Conservation (phyloP, 495 filamentous ascomycete genomes). For the Thozetella sp. region DNA sequence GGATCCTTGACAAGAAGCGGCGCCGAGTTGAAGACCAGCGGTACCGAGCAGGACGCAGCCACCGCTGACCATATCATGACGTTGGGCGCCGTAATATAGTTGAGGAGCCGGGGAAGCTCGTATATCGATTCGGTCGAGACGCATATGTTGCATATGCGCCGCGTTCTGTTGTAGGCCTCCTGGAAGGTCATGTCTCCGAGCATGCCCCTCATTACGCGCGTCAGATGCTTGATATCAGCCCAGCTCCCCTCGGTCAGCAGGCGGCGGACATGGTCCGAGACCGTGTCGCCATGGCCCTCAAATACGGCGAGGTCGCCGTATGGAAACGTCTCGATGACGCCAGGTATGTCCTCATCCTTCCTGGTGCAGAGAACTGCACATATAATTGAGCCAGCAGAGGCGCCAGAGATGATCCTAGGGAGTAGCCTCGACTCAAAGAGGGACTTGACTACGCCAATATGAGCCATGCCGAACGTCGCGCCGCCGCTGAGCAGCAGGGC, state of each 20-base stretch:
- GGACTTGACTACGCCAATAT: constrained; percentile 90
- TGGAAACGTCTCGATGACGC: constrained; percentile 70
- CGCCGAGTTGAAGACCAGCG: constrained; percentile 78
- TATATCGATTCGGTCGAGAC: constrained; percentile 87
- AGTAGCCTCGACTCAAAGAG: constrained; percentile 76
- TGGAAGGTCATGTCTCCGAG: constrained; percentile 92
- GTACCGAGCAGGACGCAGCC: constrained; percentile 91
- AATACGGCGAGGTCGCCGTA: constrained; percentile 87
- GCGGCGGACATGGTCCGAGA: constrained; percentile 69
- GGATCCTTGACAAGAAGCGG: constrained; percentile 85
- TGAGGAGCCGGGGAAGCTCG: constrained; percentile 83
- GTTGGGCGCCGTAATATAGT: constrained; percentile 91
- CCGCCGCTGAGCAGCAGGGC: constrained; percentile 88
- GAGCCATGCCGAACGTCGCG: constrained; percentile 94
- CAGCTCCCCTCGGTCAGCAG: constrained; percentile 81
- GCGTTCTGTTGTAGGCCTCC: constrained; percentile 91
- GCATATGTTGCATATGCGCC: constrained; percentile 88
- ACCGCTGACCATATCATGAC: constrained; percentile 97
- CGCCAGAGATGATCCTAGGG: constrained; percentile 90
- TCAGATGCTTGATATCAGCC: constrained; percentile 80
- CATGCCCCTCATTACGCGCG: constrained; percentile 74
- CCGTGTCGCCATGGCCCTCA: constrained; percentile 66
- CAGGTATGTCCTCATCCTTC: constrained; percentile 82
- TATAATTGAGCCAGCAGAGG: constrained; percentile 94
- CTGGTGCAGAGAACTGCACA: constrained; percentile 82